Evolutionary conservation across 2,329 filamentous ascomycete species (phyloP), one percentile per base, ranked within the genome.

Genomic region (Phoma herbarum): DNA sequence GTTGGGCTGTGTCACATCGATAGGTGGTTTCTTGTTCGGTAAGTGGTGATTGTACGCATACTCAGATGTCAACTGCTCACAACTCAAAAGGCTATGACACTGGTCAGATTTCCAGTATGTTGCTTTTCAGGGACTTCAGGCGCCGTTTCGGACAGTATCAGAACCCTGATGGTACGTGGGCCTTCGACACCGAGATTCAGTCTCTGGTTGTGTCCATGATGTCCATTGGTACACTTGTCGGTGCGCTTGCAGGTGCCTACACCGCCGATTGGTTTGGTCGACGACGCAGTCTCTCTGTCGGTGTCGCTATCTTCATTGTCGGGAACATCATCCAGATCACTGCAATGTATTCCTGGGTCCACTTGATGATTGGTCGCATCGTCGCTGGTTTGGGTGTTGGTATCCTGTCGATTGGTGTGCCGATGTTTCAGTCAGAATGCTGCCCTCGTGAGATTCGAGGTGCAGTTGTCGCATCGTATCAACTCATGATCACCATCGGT

Each of bases 341-440:
- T 1, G 74, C 78, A 3, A 71, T 72, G 59, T 66, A 64, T 12
- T 69, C 68, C 7, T 81, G 79, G 79, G 73, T 73, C n/a, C 79
- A 81, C 52, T 73, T 80, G 52, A 86, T 85, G 74, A 67, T 80
- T n/a, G 79, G 79, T 22, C 75, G 79, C 48, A 72, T 79, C 31
- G 70, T 80, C 25, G 77, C 77, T 44, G 79, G 79, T 65, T 61
- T 81, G 9, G 79, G 79, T 43, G 77, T 81, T 35, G 79, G 79
- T 31, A 73, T 75, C n/a, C 70, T 81, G 18, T 79, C 77, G 9
- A 84, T 89, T 31, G 81, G 86, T 33, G 86, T 89, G 2, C 87
- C 88, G 57, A 86, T 90, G 82, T 89, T 87, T 75, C 87, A 90
- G 75, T 85, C 85, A 39, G 88, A 90, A 70, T 86, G 82, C 51